A percentile compares a stretch with the other conserved stretches of the same genome.
These are phyloP conservation scores for Capronia epimyces DNA, from an alignment of 2,329 filamentous ascomycete genomes.

Conservation along the genomic window DNA sequence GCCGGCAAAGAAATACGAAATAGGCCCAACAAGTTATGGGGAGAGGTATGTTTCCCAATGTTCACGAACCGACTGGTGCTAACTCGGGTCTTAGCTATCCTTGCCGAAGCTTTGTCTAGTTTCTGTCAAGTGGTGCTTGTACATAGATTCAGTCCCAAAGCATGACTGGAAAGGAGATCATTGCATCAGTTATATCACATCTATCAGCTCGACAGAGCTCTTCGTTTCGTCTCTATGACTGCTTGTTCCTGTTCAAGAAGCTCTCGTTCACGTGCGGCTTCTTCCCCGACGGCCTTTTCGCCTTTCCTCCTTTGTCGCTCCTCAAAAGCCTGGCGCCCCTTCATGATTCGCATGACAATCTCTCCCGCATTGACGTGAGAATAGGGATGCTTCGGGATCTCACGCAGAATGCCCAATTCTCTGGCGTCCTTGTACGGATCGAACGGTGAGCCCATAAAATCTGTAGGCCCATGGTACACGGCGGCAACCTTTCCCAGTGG, in stretches of 20 bases:
- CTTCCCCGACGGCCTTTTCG: conserved; percentile 74
- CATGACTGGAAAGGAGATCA: conserved; percentile 6
- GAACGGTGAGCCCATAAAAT: conserved; percentile 73
- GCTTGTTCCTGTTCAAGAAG: conserved; percentile 48
- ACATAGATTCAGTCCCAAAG: conserved; percentile 14
- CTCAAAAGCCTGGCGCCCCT: conserved; percentile 80
- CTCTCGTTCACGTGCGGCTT: conserved; percentile 58
- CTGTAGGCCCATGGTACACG: conserved; percentile 94
- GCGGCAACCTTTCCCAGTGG: conserved; percentile 69
- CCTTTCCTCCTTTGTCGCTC: conserved; percentile 86
- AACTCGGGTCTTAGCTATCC: conserved; percentile 47
- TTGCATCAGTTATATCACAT: conserved; percentile 13
- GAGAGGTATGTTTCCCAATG: conserved; percentile 53
- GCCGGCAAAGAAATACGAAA: conserved; percentile 63
- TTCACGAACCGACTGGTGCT: conserved; percentile 42
- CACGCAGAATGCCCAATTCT: conserved; percentile 73
- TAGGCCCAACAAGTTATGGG: conserved; percentile 63
- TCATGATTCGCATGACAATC: conserved; percentile 86
- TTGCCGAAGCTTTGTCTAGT: conserved; percentile 43
- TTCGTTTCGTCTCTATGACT: conserved; percentile 37
- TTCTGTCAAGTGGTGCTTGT: conserved; percentile 7
- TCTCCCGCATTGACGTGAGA: conserved; percentile 84
- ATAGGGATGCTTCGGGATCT: conserved; percentile 73
- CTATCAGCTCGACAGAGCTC: conserved; percentile 18
- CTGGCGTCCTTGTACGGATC: conserved; percentile 79